Evolutionary conservation across 2,329 filamentous ascomycete species (phyloP).

Genomic region (Colletotrichum echinochloae): DNA sequence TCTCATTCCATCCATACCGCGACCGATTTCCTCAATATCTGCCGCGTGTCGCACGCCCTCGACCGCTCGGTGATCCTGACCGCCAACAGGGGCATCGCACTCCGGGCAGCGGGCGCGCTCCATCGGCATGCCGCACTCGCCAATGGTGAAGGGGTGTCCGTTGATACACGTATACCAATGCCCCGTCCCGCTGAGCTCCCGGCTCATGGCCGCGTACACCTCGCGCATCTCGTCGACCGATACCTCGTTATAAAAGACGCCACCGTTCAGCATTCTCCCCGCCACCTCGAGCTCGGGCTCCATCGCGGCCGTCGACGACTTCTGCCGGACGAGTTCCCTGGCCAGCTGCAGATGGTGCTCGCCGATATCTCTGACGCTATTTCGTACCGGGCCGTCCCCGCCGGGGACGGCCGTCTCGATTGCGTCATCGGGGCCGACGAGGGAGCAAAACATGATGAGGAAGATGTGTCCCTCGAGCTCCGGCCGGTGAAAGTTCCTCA

Average conservation of each 20-base stretch:
- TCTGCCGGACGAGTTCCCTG: conserved; percentile 37
- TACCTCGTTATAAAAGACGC: conserved; percentile 61
- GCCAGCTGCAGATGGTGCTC: conserved; percentile 42
- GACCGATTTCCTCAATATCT: conserved; percentile 58
- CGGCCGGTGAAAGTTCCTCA: conserved; percentile 53
- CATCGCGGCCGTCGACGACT: conserved; percentile 50
- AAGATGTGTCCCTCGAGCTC: conserved; percentile 64
- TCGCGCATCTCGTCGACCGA: conserved; percentile 63
- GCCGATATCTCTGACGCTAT: conserved; percentile 11
- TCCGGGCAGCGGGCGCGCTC: conserved; percentile 70
- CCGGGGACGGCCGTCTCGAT: too few relatives aligned
- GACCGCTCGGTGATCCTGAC: conserved; percentile 60
- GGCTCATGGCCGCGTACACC: conserved; percentile 64
- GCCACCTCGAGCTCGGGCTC: conserved; percentile 59
- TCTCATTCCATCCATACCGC: neutral
- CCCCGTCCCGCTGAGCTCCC: conserved; percentile 63
- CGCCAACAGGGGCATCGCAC: conserved; percentile 69
- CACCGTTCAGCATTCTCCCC: conserved; percentile 57
- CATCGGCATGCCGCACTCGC: conserved; percentile 76
- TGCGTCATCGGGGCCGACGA: conserved; percentile 50
- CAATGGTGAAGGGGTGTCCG: conserved; percentile 72
- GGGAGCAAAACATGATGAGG: conserved; percentile 59
- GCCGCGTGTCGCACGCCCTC: conserved; percentile 63
- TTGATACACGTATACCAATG: conserved; percentile 73
- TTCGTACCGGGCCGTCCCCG: neutral